Percentiles rank a stretch among this genome's conserved stretches.
Evolutionary conservation across 1,284 basidiomycete genomes (phyloP).

Genomic region (Moesziomyces globuligerus): DNA sequence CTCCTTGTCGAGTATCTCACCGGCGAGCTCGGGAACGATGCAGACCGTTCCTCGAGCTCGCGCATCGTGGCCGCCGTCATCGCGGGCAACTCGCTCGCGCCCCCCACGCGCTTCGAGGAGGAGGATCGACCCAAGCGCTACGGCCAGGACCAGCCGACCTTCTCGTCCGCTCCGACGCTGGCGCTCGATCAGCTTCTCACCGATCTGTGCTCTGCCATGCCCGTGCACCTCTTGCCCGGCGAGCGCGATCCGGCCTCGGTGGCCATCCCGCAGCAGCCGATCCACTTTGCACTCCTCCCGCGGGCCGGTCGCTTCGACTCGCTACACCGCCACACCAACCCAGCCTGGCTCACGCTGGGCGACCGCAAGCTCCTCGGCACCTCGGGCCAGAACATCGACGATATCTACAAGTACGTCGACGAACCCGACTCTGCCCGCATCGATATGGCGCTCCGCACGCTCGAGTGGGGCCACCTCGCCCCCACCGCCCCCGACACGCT

Average conservation of each 20-base stretch:
- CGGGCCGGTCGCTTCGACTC: slow-evolving; percentile 71
- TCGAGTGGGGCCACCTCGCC: slow-evolving; percentile 94
- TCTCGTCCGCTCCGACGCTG: slow-evolving; percentile 61
- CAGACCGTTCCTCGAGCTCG: slow-evolving; percentile 54
- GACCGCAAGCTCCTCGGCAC: slow-evolving; percentile 76
- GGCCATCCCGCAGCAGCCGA: slow-evolving; percentile 90
- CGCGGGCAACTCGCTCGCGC: slow-evolving; percentile 55
- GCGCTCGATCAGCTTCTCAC: slow-evolving; percentile 77
- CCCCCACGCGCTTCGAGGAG: slow-evolving; percentile 36
- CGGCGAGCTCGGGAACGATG: slow-evolving; percentile 79
- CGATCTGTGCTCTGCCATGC: slow-evolving; percentile 73
- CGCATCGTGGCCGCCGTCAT: slow-evolving; percentile 51
- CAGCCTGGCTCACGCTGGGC: slow-evolving; percentile 78
- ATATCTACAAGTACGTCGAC: slow-evolving; percentile 89
- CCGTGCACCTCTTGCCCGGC: slow-evolving; percentile 80
- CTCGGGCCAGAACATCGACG: slow-evolving; percentile 91
- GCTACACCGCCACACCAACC: slow-evolving; percentile 87
- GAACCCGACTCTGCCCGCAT: slow-evolving; percentile 69
- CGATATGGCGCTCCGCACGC: slow-evolving; percentile 79
- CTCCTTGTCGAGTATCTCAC: slow-evolving; percentile 78
- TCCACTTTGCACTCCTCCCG: slow-evolving; percentile 91
- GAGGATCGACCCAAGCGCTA: slow-evolving; percentile 36
- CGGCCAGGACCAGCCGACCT: slow-evolving; percentile 40
- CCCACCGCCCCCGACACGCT: slow-evolving; percentile 98
- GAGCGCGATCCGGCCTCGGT: slow-evolving; percentile 85